Base-by-base conservation (phyloP, 106 monocot genomes). In the Dendrobium chrysotoxum region DNA sequence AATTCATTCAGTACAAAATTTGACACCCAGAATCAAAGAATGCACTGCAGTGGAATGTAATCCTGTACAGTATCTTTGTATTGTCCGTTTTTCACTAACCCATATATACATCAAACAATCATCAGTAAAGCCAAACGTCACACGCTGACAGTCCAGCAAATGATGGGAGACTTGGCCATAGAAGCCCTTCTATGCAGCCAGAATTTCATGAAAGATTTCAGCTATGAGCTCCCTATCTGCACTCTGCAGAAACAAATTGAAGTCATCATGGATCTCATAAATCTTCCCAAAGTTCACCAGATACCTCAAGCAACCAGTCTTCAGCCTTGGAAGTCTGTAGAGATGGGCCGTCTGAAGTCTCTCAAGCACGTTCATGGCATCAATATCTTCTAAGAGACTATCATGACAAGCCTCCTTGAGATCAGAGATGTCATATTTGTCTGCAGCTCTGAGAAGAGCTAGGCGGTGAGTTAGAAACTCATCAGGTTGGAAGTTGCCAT, bases 261-360 rank as follows among this genome's bases (percentile, higher is more conserved):
- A 86, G 9, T 98, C 95, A 4, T 98, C 92, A 4, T 81, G 72
- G 16, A 98, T 88, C 26, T 98, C 98, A 68, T 86, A 91, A 25
- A 98, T 79, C 87, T 95, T 98, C 11, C 91, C 92, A 72, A 98
- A 98, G 73, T 84, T 83, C 53, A 98, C 92, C 82, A 98, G 80
- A 79, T 89, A 95, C 81, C 85, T 89, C 92, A 98, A 79, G 81
- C 98, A 98, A 26, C 87, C 54, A 8, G 54, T 75, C 89, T 95
- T 95, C 80, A 98, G 86, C 86, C 31, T 81, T 2, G 79, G 75
- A 31, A 98, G 76, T 31, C 85, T n/a, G 73, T 98, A 91, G 16
- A 93, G 79, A 39, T 95, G 85, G 0, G 95, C 91, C 15, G 39
- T 79, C 68, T 93, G 91, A 3, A 98, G 84, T 84, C 98, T 92